phyloP scores from a whole-genome alignment of 2,329 filamentous ascomycete genomes.

The Aureobasidium sp. region DNA sequence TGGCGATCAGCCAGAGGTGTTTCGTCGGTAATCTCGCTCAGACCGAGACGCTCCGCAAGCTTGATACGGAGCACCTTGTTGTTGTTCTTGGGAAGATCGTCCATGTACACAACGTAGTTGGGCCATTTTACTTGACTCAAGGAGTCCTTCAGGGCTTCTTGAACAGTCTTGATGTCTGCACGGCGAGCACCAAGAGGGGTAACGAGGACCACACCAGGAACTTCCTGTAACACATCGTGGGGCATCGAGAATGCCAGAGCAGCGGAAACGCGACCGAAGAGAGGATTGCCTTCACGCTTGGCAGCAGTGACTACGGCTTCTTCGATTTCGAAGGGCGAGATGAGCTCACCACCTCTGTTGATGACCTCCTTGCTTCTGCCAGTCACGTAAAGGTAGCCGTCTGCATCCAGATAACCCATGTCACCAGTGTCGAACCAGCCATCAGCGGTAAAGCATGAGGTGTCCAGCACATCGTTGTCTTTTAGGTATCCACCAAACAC shows the following conservation, averaged over 20 bases:
- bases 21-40: slow-evolving; percentile 41
- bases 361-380: slow-evolving; percentile 52
- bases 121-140: slow-evolving; percentile 51
- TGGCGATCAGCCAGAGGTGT: slow-evolving; percentile 42
- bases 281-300: slow-evolving; percentile 35
- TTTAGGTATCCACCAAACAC: slow-evolving; percentile 46
- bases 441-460: slow-evolving; percentile 39
- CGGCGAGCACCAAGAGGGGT: slow-evolving; percentile 39
- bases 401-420: slow-evolving; percentile 45
- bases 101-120: slow-evolving; percentile 48
- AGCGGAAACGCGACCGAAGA: slow-evolving; percentile 42
- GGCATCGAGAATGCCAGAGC: slow-evolving; percentile 48
- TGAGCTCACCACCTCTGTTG: slow-evolving; percentile 53
- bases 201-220: slow-evolving; percentile 48
- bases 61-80: slow-evolving; percentile 53
- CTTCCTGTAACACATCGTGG: slow-evolving; percentile 50
- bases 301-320: slow-evolving; percentile 47
- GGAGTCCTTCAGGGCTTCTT: slow-evolving; percentile 40
- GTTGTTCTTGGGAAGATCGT: slow-evolving; percentile 50
- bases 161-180: slow-evolving; percentile 44
- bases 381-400: slow-evolving; percentile 49
- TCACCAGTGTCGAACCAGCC: slow-evolving; percentile 53
- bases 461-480: slow-evolving; percentile 38
- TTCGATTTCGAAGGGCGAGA: slow-evolving; percentile 54
- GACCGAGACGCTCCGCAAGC: slow-evolving; percentile 42